Evolutionary conservation across 2,329 filamentous ascomycete species (phyloP).

Genomic region (Nannizziopsis arthrosporioides): DNA sequence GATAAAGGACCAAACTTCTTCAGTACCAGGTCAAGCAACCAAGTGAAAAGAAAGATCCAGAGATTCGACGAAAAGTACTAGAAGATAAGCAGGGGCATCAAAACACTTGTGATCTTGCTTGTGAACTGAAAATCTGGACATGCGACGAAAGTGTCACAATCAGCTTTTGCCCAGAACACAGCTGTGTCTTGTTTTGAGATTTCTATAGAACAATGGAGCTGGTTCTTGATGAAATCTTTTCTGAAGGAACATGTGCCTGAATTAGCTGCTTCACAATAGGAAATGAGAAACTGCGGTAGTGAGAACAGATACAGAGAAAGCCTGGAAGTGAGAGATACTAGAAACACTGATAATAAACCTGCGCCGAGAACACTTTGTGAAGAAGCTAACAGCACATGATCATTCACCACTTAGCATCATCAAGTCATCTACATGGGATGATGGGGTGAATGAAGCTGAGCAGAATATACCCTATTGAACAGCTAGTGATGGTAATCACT

Average conservation of each 20-base stretch:
- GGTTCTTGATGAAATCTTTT: not conserved
- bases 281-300: not conserved
- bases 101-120: not conserved
- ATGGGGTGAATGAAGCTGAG: too few species aligned
- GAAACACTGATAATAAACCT: not conserved
- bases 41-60: not conserved
- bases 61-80: not conserved
- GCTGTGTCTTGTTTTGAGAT: not conserved
- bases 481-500: too few species aligned
- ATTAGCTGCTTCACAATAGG: not conserved
- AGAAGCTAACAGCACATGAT: conserved; percentile 5
- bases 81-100: not conserved
- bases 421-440: too few species aligned
- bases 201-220: not conserved
- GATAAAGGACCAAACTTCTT: too few species aligned
- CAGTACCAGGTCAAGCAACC: not conserved
- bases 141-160: not conserved
- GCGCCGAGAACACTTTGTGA: conserved; percentile 1
- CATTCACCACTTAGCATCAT: not conserved
- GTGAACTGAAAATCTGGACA: not conserved
- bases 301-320: not conserved
- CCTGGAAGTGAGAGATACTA: conserved; percentile 4
- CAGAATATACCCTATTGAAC: too few species aligned
- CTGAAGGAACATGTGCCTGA: not conserved
- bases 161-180: not conserved